Percentiles rank a stretch among this genome's conserved stretches.
Conservation (phyloP, 2,329 filamentous ascomycete species). For the Ceratocystis cacaofunesta region DNA sequence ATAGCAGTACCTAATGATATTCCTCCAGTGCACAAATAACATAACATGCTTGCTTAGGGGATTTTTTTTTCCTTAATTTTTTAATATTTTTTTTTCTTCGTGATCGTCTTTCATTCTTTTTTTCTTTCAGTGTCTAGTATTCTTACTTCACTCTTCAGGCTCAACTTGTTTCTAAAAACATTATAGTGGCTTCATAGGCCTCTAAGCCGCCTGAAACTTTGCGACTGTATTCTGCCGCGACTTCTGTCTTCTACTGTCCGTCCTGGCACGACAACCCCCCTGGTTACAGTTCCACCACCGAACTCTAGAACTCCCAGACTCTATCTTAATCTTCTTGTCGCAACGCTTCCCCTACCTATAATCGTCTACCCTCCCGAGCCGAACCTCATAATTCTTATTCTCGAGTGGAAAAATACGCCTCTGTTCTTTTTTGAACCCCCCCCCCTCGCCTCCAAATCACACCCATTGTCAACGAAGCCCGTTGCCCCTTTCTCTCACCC, state of each 20-base stretch:
- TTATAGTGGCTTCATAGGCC: background rate
- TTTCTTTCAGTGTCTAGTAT: background rate
- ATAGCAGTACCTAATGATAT: too few relatives aligned
- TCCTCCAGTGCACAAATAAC: background rate
- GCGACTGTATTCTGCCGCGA: background rate
- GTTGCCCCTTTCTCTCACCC: background rate
- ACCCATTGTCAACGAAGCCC: background rate
- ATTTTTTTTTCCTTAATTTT: too few relatives aligned
- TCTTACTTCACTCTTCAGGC: background rate
- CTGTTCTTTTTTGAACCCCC: background rate
- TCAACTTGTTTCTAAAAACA: background rate
- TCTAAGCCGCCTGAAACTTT: background rate
- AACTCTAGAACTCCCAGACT: background rate
- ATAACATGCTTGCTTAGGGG: background rate
- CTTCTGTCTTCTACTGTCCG: background rate
- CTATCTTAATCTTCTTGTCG: background rate
- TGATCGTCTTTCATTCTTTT: background rate
- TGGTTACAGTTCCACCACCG: constrained; percentile 1
- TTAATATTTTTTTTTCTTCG: background rate
- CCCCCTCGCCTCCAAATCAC: background rate
- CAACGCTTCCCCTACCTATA: background rate
- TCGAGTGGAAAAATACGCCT: background rate
- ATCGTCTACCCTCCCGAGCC: background rate
- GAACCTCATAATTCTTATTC: background rate
- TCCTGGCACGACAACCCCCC: background rate